These are phyloP conservation scores for Lachancea waltii DNA, from an alignment of 805 yeast species.

Conservation along the genomic window DNA sequence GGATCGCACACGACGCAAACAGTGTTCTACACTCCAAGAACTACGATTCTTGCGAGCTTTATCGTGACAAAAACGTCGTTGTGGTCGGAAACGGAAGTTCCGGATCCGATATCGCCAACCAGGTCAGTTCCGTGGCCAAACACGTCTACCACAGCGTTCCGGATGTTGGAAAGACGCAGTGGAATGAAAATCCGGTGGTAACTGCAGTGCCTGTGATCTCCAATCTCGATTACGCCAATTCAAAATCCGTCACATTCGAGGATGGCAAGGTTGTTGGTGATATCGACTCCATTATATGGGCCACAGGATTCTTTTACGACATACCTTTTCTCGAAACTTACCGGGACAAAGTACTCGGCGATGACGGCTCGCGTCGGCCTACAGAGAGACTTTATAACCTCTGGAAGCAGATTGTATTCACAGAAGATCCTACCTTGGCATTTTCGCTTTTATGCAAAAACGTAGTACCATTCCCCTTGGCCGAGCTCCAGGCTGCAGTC, in stretches of 20 bases:
- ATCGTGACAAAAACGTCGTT: slow-evolving; percentile 31
- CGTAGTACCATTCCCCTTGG: slow-evolving; percentile 55
- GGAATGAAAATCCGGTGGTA: slow-evolving; percentile 8
- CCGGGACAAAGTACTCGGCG: slow-evolving; percentile 17
- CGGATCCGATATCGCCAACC: slow-evolving; percentile 41
- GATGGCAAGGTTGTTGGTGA: slow-evolving; percentile 29
- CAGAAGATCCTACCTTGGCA: slow-evolving; percentile 56
- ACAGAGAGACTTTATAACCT: slow-evolving; percentile 37
- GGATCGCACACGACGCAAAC: slow-evolving; percentile 28
- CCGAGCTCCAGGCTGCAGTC: slow-evolving; percentile 60
- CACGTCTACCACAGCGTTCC: slow-evolving; percentile 47
- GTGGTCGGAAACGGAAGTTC: slow-evolving; percentile 40
- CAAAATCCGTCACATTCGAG: slow-evolving; percentile 25
- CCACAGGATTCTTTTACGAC: slow-evolving; percentile 48
- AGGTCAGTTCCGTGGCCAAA: slow-evolving; percentile 29
- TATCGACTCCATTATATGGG: slow-evolving; percentile 39
- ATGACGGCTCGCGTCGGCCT: slow-evolving; percentile 17
- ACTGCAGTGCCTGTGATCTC: slow-evolving; percentile 28
- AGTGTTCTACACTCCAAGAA: slow-evolving; percentile 34
- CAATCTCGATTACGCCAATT: slow-evolving; percentile 18
- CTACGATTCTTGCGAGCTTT: slow-evolving; percentile 31
- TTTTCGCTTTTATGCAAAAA: slow-evolving; percentile 57
- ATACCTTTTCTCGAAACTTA: slow-evolving; percentile 37
- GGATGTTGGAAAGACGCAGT: slow-evolving; percentile 38
- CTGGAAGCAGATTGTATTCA: slow-evolving; percentile 54